Evolutionary conservation across 805 yeast genomes (phyloP).

Genomic region (Naumovozyma baii): DNA sequence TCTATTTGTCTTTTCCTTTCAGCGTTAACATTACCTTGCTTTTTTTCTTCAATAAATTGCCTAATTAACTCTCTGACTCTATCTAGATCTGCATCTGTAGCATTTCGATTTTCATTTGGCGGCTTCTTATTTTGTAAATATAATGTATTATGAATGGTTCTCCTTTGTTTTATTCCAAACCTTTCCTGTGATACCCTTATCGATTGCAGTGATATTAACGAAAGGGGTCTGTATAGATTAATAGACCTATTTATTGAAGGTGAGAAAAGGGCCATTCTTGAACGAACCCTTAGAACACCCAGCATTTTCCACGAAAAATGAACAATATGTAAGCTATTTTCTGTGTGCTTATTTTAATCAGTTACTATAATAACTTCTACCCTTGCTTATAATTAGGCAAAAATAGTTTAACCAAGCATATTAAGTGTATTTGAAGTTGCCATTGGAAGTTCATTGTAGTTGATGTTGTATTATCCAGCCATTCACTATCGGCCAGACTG

Average conservation of each 20-base stretch:
- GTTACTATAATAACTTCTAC: no score
- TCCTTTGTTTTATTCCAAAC: not conserved
- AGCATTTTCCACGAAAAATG: no score
- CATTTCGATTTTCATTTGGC: conserved; percentile 6
- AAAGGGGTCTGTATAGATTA: not conserved
- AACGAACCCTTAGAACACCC: not conserved
- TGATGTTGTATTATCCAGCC: no score
- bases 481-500: no score
- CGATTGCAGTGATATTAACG: no score
- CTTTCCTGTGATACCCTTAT: not conserved
- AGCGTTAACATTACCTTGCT: conserved; percentile 9
- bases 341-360: no score
- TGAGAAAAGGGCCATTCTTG: not conserved
- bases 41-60: conserved; percentile 17
- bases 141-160: not conserved
- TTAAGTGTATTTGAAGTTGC: no score
- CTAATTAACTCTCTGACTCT: conserved; percentile 17
- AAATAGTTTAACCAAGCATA: no score
- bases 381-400: no score
- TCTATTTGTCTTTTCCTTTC: conserved; percentile 17
- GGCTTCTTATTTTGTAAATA: not conserved
- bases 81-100: conserved; percentile 21
- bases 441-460: no score
- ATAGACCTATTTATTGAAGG: not conserved
- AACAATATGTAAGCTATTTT: no score